phyloP scores from a whole-genome alignment of 495 filamentous ascomycete genomes.

The Tuber melanosporum region DNA sequence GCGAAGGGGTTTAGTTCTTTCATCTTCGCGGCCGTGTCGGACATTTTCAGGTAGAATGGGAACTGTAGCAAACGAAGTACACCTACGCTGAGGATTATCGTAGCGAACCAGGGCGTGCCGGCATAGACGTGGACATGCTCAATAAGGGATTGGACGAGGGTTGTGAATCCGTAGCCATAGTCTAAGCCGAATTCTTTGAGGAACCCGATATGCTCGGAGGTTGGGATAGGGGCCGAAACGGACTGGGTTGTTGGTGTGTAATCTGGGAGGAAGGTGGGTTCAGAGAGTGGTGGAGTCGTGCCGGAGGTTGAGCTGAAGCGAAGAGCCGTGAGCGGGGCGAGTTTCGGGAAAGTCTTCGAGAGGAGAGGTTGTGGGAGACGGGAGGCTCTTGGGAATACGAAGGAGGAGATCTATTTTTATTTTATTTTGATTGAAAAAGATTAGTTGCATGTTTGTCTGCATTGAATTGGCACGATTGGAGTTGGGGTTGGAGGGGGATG shows the following conservation, averaged over 20 bases:
- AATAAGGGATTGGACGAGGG: slow-evolving; percentile 61
- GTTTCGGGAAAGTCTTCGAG: slow-evolving; percentile 14
- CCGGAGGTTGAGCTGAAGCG: slow-evolving; percentile 9
- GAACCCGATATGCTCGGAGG: slow-evolving; percentile 67
- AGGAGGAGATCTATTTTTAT: slow-evolving; percentile 24
- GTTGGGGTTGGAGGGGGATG: not conserved
- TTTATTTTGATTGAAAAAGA: not conserved
- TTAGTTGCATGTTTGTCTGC: not conserved
- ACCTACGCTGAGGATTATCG: slow-evolving; percentile 59
- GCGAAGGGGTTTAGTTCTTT: slow-evolving; percentile 47
- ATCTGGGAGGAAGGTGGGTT: slow-evolving; percentile 19
- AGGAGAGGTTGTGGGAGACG: slow-evolving; percentile 32
- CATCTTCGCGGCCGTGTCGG: slow-evolving; percentile 55
- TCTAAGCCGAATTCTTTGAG: slow-evolving; percentile 76
- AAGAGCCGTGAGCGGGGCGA: slow-evolving; percentile 19
- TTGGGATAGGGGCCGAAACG: slow-evolving; percentile 45
- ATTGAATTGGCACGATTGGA: not conserved
- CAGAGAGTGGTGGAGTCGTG: slow-evolving; percentile 9
- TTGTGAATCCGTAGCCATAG: slow-evolving; percentile 71
- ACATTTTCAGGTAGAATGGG: slow-evolving; percentile 55
- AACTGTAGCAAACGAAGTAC: slow-evolving; percentile 60
- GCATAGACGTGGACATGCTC: slow-evolving; percentile 73
- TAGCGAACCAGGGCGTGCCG: slow-evolving; percentile 74
- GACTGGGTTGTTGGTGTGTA: slow-evolving; percentile 25
- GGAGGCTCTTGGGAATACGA: slow-evolving; percentile 16